Evolutionary conservation across 2,329 filamentous ascomycete species (phyloP), one percentile per base, ranked within the genome.

Genomic region (Orbilia brochopaga): DNA sequence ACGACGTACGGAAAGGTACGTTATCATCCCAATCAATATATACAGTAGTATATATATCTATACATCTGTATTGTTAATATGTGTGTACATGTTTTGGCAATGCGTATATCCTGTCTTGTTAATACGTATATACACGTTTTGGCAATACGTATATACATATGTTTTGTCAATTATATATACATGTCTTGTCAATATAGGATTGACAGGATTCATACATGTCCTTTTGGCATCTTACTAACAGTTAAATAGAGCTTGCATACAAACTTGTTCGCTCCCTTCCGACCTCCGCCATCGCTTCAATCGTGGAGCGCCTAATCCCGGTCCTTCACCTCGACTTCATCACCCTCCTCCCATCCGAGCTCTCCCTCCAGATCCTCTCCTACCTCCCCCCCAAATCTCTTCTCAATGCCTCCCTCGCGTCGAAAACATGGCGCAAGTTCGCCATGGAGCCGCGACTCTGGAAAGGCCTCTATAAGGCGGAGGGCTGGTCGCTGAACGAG

Each of bases 321-420:
- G 85, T 92, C 58, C 87, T 97, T 1, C 92, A 97, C 79, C 93
- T 97, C 80, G 91, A 99, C 80, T 96, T 96, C 61, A 87, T 96
- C 46, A 83, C 86, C 74, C 87, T 91, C 76, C 85, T 99, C 0
- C 94, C 94, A 0, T 87, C 90, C 24, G 94, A 99, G 79, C 90
- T 99, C 76, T 95, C 91, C 72, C 87, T 94, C 50, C 89, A 95
- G 77, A 89, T 97, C 50, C 88, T 99, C 48, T 88, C 89, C 15
- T 94, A 92, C 77, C 87, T 99, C 55, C 90, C 92, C 61, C 89
- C 92, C 0, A 79, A 87, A 27, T 94, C 92, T 0, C 83, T 99
- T 42, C 83, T 97, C 64, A 87, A 86, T 55, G 90, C 92, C 1
- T 91, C 91, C 0, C 85, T 86, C 50, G 87, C 91, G 15, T 97